Evolutionary conservation across 768 basidiomycete genomes (phyloP), one percentile per base, ranked within the genome.

Genomic region (Dentipellis fragilis): DNA sequence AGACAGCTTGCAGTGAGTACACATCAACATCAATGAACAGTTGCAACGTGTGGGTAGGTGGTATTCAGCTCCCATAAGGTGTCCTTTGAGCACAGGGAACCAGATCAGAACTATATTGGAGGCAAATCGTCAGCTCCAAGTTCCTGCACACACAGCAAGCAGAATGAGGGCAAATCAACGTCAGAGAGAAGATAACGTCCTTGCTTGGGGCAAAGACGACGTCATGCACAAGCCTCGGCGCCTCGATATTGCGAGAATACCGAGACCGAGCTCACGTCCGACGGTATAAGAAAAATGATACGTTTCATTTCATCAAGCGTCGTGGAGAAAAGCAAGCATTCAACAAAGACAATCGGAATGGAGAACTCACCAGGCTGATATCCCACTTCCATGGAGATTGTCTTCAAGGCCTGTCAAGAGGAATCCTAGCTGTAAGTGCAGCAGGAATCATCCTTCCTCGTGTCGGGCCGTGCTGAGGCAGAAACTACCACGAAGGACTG

Each of bases 111-210:
- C n/a, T 45, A 45, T 10, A 45, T 16, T n/a, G 42, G 42, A n/a
- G n/a, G 19, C 2, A 45, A n/a, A n/a, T 45, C 9, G 6, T 45
- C 42, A 45, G 42, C n/a, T 17, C 42, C n/a, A n/a, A 19, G 6
- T 6, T 29, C 29, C 42, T 16, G 4, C 10, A 45, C 19, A 10
- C 14, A n/a, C 16, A 19, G n/a, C 42, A 17, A 17, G n/a, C 23
- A 23, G 19, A 16, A 49, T 21, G 23, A 35, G 19, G 16, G 21
- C 17, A 49, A 19, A 22, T 2, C 14, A 42, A 35, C 14, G 23
- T 49, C 39, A 49, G 10, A 54, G 56, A 29, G 11, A 60, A 57
- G 29, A 55, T 39, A 29, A 60, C 11, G 34, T 23, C 48, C 40
- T 37, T 19, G 29, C 42, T 34, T 2, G 39, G 3, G 11, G 16